Percentiles rank a stretch among this genome's conserved stretches.
Conservation (phyloP, 1,284 basidiomycete genomes). For the Ustilago cynodontis region DNA sequence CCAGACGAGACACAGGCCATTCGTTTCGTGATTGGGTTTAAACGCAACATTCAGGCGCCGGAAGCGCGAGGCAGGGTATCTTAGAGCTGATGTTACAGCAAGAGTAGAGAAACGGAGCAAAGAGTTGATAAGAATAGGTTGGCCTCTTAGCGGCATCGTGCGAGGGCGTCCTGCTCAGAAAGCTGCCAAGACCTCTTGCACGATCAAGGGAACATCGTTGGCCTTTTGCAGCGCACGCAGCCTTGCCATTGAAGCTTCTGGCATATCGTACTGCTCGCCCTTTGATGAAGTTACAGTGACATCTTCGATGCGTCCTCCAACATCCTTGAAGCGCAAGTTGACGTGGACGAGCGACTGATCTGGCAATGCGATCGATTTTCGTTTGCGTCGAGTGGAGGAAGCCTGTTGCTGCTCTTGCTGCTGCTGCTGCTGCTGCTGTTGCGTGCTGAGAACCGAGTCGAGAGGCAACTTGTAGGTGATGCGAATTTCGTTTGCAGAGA, state of each 20-base stretch:
- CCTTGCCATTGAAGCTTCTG: slow-evolving; percentile 44
- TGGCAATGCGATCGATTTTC: slow-evolving; percentile 44
- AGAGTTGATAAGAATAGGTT: no score
- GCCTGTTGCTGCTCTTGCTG: slow-evolving; percentile 17
- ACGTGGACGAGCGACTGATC: slow-evolving; percentile 42
- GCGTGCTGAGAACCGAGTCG: slow-evolving; percentile 25
- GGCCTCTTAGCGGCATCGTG: no score
- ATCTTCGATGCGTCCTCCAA: slow-evolving; percentile 50
- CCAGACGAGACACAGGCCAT: not conserved
- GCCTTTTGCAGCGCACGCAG: slow-evolving; percentile 44
- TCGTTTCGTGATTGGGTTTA: not conserved
- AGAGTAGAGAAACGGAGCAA: not conserved
- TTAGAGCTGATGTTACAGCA: not conserved
- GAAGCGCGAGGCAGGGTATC: not conserved
- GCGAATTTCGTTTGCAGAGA: slow-evolving; percentile 38
- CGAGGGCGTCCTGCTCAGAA: no score
- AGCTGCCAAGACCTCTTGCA: slow-evolving; percentile 50
- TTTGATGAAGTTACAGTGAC: slow-evolving; percentile 46
- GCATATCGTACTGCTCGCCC: slow-evolving; percentile 51
- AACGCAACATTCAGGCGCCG: not conserved
- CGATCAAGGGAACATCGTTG: slow-evolving; percentile 54
- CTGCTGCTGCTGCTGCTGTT: slow-evolving; percentile 23
- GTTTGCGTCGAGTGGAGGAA: slow-evolving; percentile 30
- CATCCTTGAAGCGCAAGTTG: slow-evolving; percentile 48
- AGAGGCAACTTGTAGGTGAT: slow-evolving; percentile 50